A percentile compares a stretch with the other conserved stretches of the same genome.
These are phyloP conservation scores for Cryphonectria carpinicola DNA, from an alignment of 2,329 filamentous ascomycete species.

Conservation along the genomic window DNA sequence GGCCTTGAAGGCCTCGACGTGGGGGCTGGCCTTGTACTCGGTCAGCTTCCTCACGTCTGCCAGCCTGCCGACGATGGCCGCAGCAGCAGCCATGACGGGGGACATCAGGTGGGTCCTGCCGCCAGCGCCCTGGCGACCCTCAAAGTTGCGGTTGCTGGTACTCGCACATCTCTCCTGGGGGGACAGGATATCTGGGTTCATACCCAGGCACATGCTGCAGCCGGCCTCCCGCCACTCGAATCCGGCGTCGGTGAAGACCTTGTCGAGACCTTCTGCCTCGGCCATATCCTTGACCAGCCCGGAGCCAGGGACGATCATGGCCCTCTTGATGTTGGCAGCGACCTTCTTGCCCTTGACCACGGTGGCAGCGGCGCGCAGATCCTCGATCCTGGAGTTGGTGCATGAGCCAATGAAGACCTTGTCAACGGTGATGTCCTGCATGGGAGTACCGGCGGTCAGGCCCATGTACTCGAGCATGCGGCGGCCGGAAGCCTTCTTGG, in stretches of 20 bases:
- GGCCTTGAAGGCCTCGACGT: slow-evolving; percentile 60
- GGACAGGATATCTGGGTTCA: slow-evolving; percentile 97
- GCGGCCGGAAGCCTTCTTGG: slow-evolving; percentile 78
- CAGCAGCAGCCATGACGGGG: slow-evolving; percentile 93
- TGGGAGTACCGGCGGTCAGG: slow-evolving; percentile 78
- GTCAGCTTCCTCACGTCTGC: slow-evolving; percentile 85
- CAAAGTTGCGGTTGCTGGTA: slow-evolving; percentile 97
- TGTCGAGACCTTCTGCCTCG: slow-evolving; percentile 88
- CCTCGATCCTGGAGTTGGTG: slow-evolving; percentile 96
- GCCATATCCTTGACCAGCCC: slow-evolving; percentile 92
- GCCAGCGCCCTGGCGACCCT: slow-evolving; percentile 90
- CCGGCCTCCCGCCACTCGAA: slow-evolving; percentile 99
- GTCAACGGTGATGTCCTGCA: slow-evolving; percentile 91
- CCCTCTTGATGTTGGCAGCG: slow-evolving; percentile 86
- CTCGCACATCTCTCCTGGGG: slow-evolving; percentile 92
- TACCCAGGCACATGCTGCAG: slow-evolving; percentile 98
- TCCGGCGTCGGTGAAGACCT: slow-evolving; percentile 87
- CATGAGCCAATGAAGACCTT: slow-evolving; percentile 57
- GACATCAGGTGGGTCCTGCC: slow-evolving; percentile 96
- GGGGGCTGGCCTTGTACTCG: slow-evolving; percentile 59
- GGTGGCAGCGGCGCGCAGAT: slow-evolving; percentile 83
- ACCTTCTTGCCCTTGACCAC: slow-evolving; percentile 88
- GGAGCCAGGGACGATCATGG: slow-evolving; percentile 95
- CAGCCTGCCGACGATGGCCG: slow-evolving; percentile 86
- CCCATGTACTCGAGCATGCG: slow-evolving; percentile 97